Percentiles rank a stretch among this genome's conserved stretches.
Evolutionary conservation across 2,329 filamentous ascomycete species (phyloP).

Genomic region (Diaporthe ampelina): DNA sequence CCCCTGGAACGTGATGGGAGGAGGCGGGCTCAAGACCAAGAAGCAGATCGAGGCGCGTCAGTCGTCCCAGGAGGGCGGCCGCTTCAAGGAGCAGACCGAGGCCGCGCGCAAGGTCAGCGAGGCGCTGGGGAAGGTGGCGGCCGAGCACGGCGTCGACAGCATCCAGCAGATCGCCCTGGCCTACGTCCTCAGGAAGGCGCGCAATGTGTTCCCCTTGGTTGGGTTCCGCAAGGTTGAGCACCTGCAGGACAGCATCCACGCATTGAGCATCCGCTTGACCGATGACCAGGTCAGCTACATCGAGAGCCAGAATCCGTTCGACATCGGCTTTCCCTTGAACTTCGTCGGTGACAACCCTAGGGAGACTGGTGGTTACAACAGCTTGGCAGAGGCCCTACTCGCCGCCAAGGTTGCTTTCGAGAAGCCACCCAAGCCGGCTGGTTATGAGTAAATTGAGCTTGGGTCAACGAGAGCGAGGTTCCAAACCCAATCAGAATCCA

Average conservation of each 20-base stretch:
- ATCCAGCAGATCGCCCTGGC: conserved; percentile 73
- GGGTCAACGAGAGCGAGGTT: neutral
- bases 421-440: conserved; percentile 2
- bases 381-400: neutral
- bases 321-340: conserved; percentile 75
- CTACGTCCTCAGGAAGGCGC: conserved; percentile 80
- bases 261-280: conserved; percentile 71
- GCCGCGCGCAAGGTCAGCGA: conserved; percentile 65
- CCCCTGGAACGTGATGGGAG: conserved; percentile 67
- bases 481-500: neutral
- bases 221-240: conserved; percentile 79
- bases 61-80: conserved; percentile 51
- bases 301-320: conserved; percentile 72
- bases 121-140: conserved; percentile 65
- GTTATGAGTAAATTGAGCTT: neutral
- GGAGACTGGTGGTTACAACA: neutral
- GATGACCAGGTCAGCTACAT: conserved; percentile 76
- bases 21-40: conserved; percentile 53
- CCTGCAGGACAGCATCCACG: conserved; percentile 77
- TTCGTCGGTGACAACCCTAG: conserved; percentile 63
- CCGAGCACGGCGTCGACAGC: conserved; percentile 56
- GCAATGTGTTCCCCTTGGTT: conserved; percentile 80
- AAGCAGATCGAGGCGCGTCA: conserved; percentile 46
- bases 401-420: neutral
- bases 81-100: conserved; percentile 57